Percentiles rank a stretch among this genome's conserved stretches.
Conservation (phyloP, 805 yeast species). For the Kazachstania kunashirensis region DNA sequence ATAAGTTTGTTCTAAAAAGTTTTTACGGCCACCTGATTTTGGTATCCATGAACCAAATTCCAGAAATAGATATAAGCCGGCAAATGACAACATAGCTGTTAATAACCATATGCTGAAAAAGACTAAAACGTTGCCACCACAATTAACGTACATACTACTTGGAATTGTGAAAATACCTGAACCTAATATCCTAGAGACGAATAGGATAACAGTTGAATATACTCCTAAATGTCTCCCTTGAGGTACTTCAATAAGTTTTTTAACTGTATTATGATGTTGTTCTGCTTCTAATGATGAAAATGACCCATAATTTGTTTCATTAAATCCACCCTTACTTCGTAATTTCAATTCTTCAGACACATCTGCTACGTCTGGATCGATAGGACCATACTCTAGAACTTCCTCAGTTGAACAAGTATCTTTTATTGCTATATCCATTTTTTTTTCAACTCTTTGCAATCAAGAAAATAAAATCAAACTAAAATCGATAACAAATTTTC, state of each 20-base stretch:
- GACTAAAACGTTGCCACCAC: slow-evolving; percentile 55
- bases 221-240: slow-evolving; percentile 70
- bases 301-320: slow-evolving; percentile 2
- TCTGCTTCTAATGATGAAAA: slow-evolving; percentile 8
- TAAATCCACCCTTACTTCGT: neutral
- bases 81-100: slow-evolving; percentile 52
- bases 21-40: slow-evolving; percentile 67
- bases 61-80: slow-evolving; percentile 56
- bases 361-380: neutral
- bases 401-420: too few relatives aligned
- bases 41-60: slow-evolving; percentile 67
- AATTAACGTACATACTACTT: slow-evolving; percentile 52
- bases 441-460: too few relatives aligned
- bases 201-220: slow-evolving; percentile 53
- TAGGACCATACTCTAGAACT: neutral
- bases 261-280: slow-evolving; percentile 3
- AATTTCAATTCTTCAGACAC: neutral
- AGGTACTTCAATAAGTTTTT: slow-evolving; percentile 33
- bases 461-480: too few relatives aligned
- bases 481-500: too few relatives aligned
- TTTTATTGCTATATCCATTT: too few relatives aligned
- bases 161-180: slow-evolving; percentile 73
- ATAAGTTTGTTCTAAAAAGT: slow-evolving; percentile 59
- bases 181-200: slow-evolving; percentile 62
- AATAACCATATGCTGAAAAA: slow-evolving; percentile 56